Evolutionary conservation across 75 land plant genomes (phyloP).

Genomic region (Selaginella tamariscina): DNA sequence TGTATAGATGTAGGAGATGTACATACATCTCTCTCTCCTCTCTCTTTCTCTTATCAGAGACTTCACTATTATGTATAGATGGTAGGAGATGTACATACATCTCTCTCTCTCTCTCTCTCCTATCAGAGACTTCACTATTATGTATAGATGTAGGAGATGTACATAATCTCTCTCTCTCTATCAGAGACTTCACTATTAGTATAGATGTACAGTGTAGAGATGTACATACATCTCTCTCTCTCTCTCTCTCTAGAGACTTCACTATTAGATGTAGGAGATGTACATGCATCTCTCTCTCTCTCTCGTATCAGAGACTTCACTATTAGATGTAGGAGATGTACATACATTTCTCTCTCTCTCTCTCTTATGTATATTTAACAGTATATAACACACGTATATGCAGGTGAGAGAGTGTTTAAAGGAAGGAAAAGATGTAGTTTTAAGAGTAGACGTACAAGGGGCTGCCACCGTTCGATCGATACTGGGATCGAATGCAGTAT

Average conservation of each 20-base stretch:
- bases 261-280: too few species aligned
- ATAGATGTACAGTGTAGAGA: background rate
- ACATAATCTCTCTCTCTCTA: too few species aligned
- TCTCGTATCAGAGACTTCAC: too few species aligned
- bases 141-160: too few species aligned
- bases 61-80: too few species aligned
- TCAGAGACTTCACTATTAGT: too few species aligned
- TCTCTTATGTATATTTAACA: too few species aligned
- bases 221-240: background rate
- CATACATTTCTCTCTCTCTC: background rate
- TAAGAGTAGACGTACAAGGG: conserved; percentile 92
- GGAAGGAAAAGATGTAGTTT: conserved; percentile 67
- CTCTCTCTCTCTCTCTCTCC: background rate
- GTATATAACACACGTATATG: too few species aligned
- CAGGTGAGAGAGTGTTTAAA: conserved; percentile 80
- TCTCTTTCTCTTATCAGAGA: background rate
- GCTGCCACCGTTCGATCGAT: conserved; percentile 73
- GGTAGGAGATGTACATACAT: too few species aligned
- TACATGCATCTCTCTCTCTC: background rate
- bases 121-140: too few species aligned
- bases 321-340: too few species aligned
- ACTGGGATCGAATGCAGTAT: conserved; percentile 57
- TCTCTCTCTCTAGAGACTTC: background rate
- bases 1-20: too few species aligned
- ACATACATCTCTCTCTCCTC: conserved; percentile 1